Base-by-base conservation (phyloP, 2,329 filamentous ascomycete species). In the Leptosphaerulina australis region DNA sequence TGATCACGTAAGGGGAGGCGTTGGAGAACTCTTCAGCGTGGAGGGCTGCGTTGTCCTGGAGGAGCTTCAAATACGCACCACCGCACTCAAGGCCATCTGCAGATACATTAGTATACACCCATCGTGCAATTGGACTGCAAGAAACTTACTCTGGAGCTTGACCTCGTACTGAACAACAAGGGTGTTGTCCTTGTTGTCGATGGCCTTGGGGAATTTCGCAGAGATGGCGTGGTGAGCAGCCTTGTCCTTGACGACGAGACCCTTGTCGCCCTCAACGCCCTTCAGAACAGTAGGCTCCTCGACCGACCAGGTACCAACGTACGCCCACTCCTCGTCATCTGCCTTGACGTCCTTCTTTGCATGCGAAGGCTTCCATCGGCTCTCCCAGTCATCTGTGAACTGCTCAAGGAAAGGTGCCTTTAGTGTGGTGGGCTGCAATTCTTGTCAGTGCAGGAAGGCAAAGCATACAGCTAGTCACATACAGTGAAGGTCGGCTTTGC, bases 141-240 rank as follows among this genome's bases (percentile, higher is more conserved):
- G 24, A 31, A 17, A 82, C 88, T 78, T 83, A 95, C 90, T 91
- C 80, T 99, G 94, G 61, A 97, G 89, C 85, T 99, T 99, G 73
- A 97, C 94, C 77, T 99, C 94, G 74, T 99, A 99, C 79, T 99
- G 94, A 44, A 99, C 91, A 64, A 99, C 94, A 41, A 99, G 84
- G 53, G 91, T 89, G 83, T 99, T 96, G 79, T 84, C 91, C 85
- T 93, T 97, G 85, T 95, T 94, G 79, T 97, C 88, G 71, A 99
- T 89, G 78, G 90, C 88, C 83, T 95, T 91, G 74, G 89, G 86
- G 81, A 99, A 97, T 79, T 97, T 97, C 79, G 94, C 91, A 39
- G 94, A 99, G 76, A 99, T 99, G 81, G 94, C 94, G 79, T 99
- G 94, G 80, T 99, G 94, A 67, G 94, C 94, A 63, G 94, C 94